These are phyloP conservation scores for Artemisia annua DNA, from an alignment of 129 eudicot genomes.

Conservation along the genomic window DNA sequence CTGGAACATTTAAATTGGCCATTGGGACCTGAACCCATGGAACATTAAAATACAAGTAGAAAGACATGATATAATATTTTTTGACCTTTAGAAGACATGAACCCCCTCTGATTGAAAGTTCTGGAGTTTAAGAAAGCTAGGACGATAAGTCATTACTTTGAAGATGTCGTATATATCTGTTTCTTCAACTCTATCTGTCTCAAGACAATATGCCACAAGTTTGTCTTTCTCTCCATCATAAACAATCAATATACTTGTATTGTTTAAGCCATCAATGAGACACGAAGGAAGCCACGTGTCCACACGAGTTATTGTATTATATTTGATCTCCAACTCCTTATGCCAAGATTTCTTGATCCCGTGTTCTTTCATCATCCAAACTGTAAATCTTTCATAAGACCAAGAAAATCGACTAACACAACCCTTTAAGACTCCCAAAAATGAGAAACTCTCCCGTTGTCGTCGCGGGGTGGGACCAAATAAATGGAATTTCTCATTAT, in stretches of 20 bases:
- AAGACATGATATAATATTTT: too few relatives aligned
- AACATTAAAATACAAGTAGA: too few relatives aligned
- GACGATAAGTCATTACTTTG: constrained; percentile 7
- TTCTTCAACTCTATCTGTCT: constrained; percentile 1
- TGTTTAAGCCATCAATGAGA: constrained; percentile 14
- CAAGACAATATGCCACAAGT: constrained; percentile 13
- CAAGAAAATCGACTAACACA: too few relatives aligned
- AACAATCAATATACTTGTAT: constrained; percentile 29
- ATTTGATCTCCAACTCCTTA: constrained; percentile 38
- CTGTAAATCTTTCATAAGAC: too few relatives aligned
- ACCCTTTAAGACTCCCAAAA: too few relatives aligned
- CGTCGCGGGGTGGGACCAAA: too few relatives aligned
- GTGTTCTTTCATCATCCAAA: constrained; percentile 10
- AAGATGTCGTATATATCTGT: constrained; percentile 1
- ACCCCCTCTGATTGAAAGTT: constrained; percentile 2
- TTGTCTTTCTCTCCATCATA: not conserved
- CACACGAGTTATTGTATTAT: not conserved
- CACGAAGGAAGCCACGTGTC: not conserved
- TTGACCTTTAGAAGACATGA: constrained; percentile 1
- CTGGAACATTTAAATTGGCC: too few relatives aligned
- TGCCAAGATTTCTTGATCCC: constrained; percentile 46
- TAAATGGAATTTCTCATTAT: too few relatives aligned
- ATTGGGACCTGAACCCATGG: too few relatives aligned
- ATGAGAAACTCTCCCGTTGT: too few relatives aligned
- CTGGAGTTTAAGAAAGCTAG: constrained; percentile 20